These are phyloP conservation scores for Amphichorda felina DNA, from an alignment of 2,329 filamentous ascomycete species.

Conservation along the genomic window DNA sequence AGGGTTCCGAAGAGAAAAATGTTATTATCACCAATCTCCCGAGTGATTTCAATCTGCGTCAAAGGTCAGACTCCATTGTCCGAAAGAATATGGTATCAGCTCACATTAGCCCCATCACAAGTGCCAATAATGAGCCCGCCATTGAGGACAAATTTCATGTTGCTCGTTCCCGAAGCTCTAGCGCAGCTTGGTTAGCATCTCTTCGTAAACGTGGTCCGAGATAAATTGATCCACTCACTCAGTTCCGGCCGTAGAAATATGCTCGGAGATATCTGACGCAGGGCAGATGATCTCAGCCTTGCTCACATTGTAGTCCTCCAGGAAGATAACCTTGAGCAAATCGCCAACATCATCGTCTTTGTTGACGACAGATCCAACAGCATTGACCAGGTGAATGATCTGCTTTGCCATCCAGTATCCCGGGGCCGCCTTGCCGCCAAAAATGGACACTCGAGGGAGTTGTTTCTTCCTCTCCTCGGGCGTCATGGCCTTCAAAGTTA, in stretches of 20 bases:
- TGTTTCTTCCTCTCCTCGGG: slow-evolving; percentile 78
- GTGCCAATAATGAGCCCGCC: slow-evolving; percentile 96
- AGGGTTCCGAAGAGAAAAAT: slow-evolving; percentile 98
- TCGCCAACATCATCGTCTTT: slow-evolving; percentile 87
- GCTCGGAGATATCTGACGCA: slow-evolving; percentile 92
- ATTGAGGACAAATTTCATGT: slow-evolving; percentile 99
- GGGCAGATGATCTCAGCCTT: slow-evolving; percentile 96
- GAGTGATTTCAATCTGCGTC: slow-evolving; percentile 78
- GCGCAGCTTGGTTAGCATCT: neutral
- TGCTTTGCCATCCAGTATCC: slow-evolving; percentile 99
- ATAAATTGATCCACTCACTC: too few species aligned
- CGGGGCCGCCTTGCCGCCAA: slow-evolving; percentile 93
- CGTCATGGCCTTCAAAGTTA: slow-evolving; percentile 76
- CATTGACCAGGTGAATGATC: slow-evolving; percentile 93
- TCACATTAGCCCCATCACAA: slow-evolving; percentile 91
- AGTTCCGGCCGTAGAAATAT: slow-evolving; percentile 95
- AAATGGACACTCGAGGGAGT: slow-evolving; percentile 82
- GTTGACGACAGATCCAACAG: slow-evolving; percentile 82
- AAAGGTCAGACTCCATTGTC: slow-evolving; percentile 4
- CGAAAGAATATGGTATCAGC: slow-evolving; percentile 16
- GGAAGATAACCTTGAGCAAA: slow-evolving; percentile 89
- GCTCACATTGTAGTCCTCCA: slow-evolving; percentile 98
- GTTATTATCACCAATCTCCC: slow-evolving; percentile 91
- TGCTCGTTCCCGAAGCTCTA: slow-evolving; percentile 71
- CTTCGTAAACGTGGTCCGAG: too few species aligned